These are phyloP conservation scores for Candida xiaguanensis DNA, from an alignment of 805 yeast genomes.

Conservation along the genomic window DNA sequence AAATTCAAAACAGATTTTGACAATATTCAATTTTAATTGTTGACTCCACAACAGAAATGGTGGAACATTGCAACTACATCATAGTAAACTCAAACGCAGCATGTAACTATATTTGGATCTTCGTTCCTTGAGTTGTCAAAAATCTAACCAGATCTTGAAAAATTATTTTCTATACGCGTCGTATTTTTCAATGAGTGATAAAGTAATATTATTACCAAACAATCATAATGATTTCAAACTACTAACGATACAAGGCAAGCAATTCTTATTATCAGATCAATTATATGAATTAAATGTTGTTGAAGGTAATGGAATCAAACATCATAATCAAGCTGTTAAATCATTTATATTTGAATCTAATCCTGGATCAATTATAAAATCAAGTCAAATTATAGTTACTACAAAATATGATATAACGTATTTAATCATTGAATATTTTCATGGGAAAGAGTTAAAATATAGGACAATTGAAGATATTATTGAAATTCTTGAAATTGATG, in stretches of 20 bases:
- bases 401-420: constrained; percentile 40
- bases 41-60: too few relatives aligned
- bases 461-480: constrained; percentile 42
- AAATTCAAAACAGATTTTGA: too few relatives aligned
- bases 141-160: too few relatives aligned
- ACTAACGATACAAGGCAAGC: constrained; percentile 1
- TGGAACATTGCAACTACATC: too few relatives aligned
- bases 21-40: too few relatives aligned
- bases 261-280: constrained; percentile 13
- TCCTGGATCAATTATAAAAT: constrained; percentile 38
- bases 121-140: too few relatives aligned
- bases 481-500: constrained; percentile 28
- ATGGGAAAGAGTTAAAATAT: constrained; percentile 19
- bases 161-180: too few relatives aligned
- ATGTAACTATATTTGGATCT: too few relatives aligned
- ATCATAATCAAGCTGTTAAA: constrained; percentile 33
- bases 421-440: constrained; percentile 35
- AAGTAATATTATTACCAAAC: constrained; percentile 15
- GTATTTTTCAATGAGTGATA: too few relatives aligned
- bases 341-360: constrained; percentile 31
- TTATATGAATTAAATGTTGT: constrained; percentile 40
- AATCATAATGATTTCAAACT: constrained; percentile 10
- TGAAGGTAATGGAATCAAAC: constrained; percentile 24
- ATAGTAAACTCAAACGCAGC: too few relatives aligned
- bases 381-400: constrained; percentile 36